Evolutionary conservation across 768 basidiomycete species (phyloP).

Genomic region (Pholiota molesta): DNA sequence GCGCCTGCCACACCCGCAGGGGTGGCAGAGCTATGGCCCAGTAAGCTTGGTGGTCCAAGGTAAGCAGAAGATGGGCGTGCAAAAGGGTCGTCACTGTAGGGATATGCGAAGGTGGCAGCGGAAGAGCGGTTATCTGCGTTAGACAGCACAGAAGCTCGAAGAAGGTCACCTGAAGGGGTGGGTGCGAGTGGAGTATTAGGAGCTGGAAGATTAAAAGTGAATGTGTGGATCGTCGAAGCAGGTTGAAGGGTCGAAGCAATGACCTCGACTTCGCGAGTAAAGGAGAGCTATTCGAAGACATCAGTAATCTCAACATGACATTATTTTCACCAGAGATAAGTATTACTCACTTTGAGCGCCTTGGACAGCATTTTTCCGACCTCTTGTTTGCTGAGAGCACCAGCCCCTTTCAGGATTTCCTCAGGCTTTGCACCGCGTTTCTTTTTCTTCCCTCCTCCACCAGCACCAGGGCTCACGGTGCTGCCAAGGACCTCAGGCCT

Average conservation of each 20-base stretch:
- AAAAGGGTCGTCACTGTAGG: constrained; percentile 78
- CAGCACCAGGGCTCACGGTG: constrained; percentile 83
- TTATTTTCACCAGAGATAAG: constrained; percentile 8
- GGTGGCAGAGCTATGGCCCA: constrained; percentile 45
- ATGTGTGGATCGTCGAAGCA: constrained; percentile 89
- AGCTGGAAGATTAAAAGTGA: constrained; percentile 85
- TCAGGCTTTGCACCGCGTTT: constrained; percentile 68
- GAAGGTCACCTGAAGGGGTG: constrained; percentile 68
- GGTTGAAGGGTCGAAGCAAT: constrained; percentile 95
- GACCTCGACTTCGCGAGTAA: constrained; percentile 90
- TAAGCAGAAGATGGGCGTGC: constrained; percentile 79
- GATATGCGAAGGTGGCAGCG: constrained; percentile 73
- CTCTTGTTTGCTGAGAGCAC: constrained; percentile 82
- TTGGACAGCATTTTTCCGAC: constrained; percentile 91
- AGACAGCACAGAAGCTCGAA: constrained; percentile 76
- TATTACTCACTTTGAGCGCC: constrained; percentile 72
- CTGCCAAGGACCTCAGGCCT: constrained; percentile 89
- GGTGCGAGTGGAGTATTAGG: constrained; percentile 78
- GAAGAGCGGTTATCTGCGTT: constrained; percentile 63
- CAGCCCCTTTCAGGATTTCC: constrained; percentile 73
- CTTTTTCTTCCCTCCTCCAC: constrained; percentile 78
- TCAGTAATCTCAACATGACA: constrained; percentile 8
- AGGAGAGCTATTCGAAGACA: constrained; percentile 65
- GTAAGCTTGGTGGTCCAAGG: constrained; percentile 74
- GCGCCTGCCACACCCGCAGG: constrained; percentile 35